Evolutionary conservation across 257 asterid genomes (phyloP).

Genomic region (Galeopsis tetrahit): DNA sequence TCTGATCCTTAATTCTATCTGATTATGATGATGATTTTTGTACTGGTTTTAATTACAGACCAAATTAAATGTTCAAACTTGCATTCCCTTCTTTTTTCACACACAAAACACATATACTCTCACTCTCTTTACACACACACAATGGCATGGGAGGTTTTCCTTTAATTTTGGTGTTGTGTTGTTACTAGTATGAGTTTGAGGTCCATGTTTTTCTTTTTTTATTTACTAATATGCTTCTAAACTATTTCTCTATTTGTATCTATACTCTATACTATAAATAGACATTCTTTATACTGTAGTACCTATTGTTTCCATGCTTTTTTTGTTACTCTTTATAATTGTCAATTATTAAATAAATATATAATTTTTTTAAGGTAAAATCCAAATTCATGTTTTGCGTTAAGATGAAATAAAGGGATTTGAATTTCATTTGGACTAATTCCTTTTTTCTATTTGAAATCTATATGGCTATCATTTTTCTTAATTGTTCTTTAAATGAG

Average conservation of each 20-base stretch:
- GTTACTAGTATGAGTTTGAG: neutral
- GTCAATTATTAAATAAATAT: too few species aligned
- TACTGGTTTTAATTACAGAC: neutral
- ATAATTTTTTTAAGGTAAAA: neutral
- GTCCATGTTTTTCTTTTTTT: neutral
- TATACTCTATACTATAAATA: constrained; percentile 11
- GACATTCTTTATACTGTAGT: too few species aligned
- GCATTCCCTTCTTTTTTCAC: constrained; percentile 20
- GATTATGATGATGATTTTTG: neutral
- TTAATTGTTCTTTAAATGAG: neutral
- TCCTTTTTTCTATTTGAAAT: too few species aligned
- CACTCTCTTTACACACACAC: constrained; percentile 26
- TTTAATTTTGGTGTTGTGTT: constrained; percentile 25
- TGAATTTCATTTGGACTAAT: neutral
- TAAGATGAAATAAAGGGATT: neutral
- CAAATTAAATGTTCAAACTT: neutral
- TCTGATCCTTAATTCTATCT: too few species aligned
- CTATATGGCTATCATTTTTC: too few species aligned
- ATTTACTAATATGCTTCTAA: neutral
- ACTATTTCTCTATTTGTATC: neutral
- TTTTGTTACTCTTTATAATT: too few species aligned
- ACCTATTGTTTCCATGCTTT: too few species aligned
- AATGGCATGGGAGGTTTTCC: constrained; percentile 28
- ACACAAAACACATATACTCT: constrained; percentile 34
- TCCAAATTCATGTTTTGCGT: neutral